These are phyloP conservation scores for Apiospora arundinis DNA, from an alignment of 2,329 filamentous ascomycete genomes.

Conservation along the genomic window DNA sequence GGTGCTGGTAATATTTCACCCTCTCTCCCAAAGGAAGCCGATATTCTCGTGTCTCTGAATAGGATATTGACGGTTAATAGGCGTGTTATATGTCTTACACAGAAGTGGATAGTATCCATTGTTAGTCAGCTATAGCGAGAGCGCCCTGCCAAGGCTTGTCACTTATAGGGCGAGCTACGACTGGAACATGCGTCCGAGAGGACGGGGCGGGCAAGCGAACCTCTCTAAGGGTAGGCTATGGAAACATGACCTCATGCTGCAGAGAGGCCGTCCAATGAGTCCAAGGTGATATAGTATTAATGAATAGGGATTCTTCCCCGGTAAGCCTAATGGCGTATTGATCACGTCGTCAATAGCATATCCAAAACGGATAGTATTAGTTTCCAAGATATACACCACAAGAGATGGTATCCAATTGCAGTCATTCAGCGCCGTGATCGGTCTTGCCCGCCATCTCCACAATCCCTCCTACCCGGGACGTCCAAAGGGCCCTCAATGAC, in stretches of 20 bases:
- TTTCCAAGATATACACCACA: not conserved
- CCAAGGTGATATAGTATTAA: not conserved
- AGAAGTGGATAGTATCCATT: not conserved
- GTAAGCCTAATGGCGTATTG: not conserved
- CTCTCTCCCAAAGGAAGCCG: not conserved
- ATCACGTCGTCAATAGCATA: not conserved
- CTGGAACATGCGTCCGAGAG: not conserved
- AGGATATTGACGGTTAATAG: not conserved
- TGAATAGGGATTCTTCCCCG: not conserved
- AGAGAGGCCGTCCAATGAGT: not conserved
- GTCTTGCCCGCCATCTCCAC: constrained; percentile 11
- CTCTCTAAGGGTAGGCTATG: not conserved
- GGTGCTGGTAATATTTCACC: no score
- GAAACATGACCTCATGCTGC: constrained; percentile 1
- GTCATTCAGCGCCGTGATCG: constrained; percentile 14
- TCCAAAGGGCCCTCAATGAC: not conserved
- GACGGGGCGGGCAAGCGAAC: not conserved
- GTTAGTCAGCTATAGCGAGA: constrained; percentile 18
- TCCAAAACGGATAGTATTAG: not conserved
- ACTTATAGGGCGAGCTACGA: not conserved
- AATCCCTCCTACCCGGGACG: not conserved
- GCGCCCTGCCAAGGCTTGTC: not conserved
- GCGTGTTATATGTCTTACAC: not conserved
- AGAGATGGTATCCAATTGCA: constrained; percentile 12
- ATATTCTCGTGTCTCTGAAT: not conserved